These are phyloP conservation scores for Pueraria montana DNA, from an alignment of 306 rosid species.

Conservation along the genomic window DNA sequence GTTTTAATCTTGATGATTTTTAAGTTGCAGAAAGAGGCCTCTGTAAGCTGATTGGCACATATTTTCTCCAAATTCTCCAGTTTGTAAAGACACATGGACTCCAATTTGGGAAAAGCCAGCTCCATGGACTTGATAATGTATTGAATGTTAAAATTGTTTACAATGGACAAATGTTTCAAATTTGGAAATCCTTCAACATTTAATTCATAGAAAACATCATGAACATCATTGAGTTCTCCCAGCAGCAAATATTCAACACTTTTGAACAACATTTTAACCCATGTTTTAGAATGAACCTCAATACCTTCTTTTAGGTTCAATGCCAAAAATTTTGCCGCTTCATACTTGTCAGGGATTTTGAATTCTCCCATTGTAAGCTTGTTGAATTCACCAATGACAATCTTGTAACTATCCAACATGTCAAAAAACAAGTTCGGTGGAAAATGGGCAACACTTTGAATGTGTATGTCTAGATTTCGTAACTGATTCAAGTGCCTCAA, in stretches of 20 bases:
- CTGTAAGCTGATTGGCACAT: conserved; percentile 33
- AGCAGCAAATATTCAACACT: conserved; percentile 49
- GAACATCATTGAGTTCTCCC: conserved; percentile 43
- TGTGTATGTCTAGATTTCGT: conserved; percentile 8
- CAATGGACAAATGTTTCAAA: conserved; percentile 46
- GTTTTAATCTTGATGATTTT: conserved; percentile 25
- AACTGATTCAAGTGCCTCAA: conserved; percentile 20
- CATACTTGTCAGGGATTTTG: conserved; percentile 28
- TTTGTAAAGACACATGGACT: conserved; percentile 35
- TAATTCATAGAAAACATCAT: conserved; percentile 34
- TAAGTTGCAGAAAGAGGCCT: conserved; percentile 38
- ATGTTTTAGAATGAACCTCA: conserved; percentile 24
- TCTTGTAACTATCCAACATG: conserved; percentile 27
- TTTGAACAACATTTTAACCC: conserved; percentile 47
- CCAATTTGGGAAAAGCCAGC: conserved; percentile 39
- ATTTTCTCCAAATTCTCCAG: conserved; percentile 36
- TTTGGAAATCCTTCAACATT: conserved; percentile 47
- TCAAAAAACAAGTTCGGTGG: conserved; percentile 35
- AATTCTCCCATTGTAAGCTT: neutral
- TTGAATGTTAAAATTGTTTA: conserved; percentile 22
- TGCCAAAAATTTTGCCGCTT: conserved; percentile 31
- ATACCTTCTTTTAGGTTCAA: conserved; percentile 34
- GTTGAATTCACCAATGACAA: conserved; percentile 52
- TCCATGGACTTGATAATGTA: conserved; percentile 32
- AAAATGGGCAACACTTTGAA: neutral